These are phyloP conservation scores for Phytopythium oedochilum DNA, from an alignment of 352 stramenopile species.

Conservation along the genomic window DNA sequence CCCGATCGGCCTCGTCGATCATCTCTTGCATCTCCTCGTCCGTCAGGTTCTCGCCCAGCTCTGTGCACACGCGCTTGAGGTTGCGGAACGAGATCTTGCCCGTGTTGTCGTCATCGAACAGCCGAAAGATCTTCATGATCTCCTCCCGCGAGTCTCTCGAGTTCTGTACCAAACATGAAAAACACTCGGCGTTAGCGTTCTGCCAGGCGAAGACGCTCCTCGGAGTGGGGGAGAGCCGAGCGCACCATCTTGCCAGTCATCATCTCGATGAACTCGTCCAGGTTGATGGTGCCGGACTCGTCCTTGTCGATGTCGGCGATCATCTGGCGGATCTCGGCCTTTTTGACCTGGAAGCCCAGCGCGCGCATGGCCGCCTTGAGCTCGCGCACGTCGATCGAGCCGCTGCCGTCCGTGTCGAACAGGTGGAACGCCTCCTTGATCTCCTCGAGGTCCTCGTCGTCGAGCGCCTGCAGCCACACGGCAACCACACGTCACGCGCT, in stretches of 20 bases:
- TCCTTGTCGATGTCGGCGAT: slow-evolving; percentile 94
- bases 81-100: slow-evolving; percentile 95
- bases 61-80: slow-evolving; percentile 90
- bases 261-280: slow-evolving; percentile 95
- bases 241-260: slow-evolving; percentile 93
- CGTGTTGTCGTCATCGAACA: slow-evolving; percentile 96
- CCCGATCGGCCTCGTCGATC: slow-evolving; percentile 94
- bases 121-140: slow-evolving; percentile 92
- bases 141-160: slow-evolving; percentile 87
- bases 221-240: too few relatives aligned
- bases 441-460: slow-evolving; percentile 92
- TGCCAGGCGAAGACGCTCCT: too few relatives aligned
- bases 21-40: slow-evolving; percentile 91
- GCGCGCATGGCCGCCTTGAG: slow-evolving; percentile 94
- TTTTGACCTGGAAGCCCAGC: slow-evolving; percentile 92
- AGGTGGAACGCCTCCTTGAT: slow-evolving; percentile 94
- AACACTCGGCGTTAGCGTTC: background rate
- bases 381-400: slow-evolving; percentile 90
- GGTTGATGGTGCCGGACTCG: slow-evolving; percentile 82
- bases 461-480: slow-evolving; percentile 39
- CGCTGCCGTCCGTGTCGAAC: slow-evolving; percentile 91
- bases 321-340: slow-evolving; percentile 91
- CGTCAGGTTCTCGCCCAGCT: slow-evolving; percentile 68
- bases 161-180: slow-evolving; percentile 26
- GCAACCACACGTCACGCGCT: background rate